A percentile compares a stretch with the other conserved stretches of the same genome.
phyloP scores from a whole-genome alignment of 169 alveolate genomes.

The Plasmodium fragile region DNA sequence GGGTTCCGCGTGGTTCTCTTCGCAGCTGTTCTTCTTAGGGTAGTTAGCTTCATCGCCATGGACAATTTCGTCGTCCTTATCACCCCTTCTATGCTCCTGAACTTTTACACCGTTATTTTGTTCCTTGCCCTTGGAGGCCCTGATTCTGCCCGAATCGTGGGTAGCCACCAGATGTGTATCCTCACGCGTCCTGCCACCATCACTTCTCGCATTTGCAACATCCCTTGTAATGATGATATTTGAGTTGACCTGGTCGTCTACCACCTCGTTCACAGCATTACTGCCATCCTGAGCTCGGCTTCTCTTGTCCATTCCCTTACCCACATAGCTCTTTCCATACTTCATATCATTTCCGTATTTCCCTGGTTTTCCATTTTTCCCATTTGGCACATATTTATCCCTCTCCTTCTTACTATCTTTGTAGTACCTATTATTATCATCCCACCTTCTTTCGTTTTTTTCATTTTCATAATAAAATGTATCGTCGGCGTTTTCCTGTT shows the following conservation, averaged over 20 bases:
- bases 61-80: not conserved
- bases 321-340: not conserved
- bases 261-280: not conserved
- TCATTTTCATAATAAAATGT: constrained; percentile 1
- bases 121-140: not conserved
- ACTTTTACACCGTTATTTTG: not conserved
- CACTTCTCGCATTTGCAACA: not conserved
- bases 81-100: not conserved
- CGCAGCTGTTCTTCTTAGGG: not conserved
- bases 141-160: not conserved
- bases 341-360: not conserved
- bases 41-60: not conserved
- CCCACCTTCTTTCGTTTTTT: not conserved
- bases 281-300: not conserved
- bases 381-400: constrained; percentile 7
- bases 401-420: not conserved
- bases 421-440: constrained; percentile 14
- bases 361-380: not conserved
- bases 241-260: not conserved
- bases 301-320: not conserved
- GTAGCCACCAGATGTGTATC: not conserved
- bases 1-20: not conserved
- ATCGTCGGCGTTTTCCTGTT: not conserved
- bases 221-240: not conserved
- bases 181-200: not conserved